Base-by-base conservation (phyloP, 1,284 basidiomycete genomes). In the Sparassis latifolia region DNA sequence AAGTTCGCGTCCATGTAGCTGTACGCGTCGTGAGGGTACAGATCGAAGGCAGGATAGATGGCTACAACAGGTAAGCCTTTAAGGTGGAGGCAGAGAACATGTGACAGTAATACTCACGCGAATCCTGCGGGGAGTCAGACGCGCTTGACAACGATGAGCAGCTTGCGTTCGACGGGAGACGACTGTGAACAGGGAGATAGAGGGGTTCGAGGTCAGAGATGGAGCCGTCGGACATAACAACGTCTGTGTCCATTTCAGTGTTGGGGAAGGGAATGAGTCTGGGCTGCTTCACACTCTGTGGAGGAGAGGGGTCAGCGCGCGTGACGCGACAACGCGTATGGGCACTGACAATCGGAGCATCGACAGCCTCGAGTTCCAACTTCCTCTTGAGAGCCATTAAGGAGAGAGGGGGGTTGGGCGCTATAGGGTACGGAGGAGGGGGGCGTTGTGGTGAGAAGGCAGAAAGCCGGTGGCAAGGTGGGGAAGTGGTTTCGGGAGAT, bases 231-330 rank as follows among this genome's bases (percentile, higher is more conserved):
- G 76, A 79, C 88, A 90, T 89, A 58, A 75, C 71, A 53, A 82
- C 73, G 62, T 89, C 86, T 59, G 71, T 67, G 66, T 86, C 81
- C 54, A 69, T 64, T 55, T 79, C 74, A 5, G 53, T 75, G 58
- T 79, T 75, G 47, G 86, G 85, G 66, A 87, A 88, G 42, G 84
- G 82, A 52, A 87, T 70, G 54, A 85, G 74, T 70, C 84, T 88
- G 41, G 84, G 56, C 64, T 88, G 84, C 66, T 89, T 89, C 41
- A 72, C 68, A 57, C 75, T 72, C 78, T 82, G 62, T 37, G 37
- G 42, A 40, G 45, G 10, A 49, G 33, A 32, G 52, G 49, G 42
- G 54, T 57, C 45, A 60, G 53, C 33, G 41, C n/a, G 32, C 48
- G 50, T 45, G 57, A 51, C 60, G 55, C 60, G 54, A 62, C 49